Evolutionary conservation across 2,329 filamentous ascomycete species (phyloP).

Genomic region (Diaporthe batatas): DNA sequence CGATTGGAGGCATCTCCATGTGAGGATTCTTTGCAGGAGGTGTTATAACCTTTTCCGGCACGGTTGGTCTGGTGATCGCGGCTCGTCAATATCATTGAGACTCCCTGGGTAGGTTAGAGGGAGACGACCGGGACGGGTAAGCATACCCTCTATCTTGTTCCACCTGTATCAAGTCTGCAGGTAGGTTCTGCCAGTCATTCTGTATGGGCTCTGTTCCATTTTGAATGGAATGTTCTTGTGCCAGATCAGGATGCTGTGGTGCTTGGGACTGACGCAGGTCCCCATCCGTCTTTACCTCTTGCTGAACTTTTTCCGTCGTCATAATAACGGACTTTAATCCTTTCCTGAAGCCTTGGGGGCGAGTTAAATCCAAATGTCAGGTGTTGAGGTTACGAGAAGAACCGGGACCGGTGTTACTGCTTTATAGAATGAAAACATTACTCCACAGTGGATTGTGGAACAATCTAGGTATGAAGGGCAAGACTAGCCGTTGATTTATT

Average conservation of each 20-base stretch:
- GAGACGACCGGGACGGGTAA: neutral
- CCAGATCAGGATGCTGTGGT: neutral
- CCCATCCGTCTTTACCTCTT: neutral
- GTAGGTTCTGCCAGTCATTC: neutral
- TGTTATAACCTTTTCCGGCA: neutral
- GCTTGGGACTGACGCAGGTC: neutral
- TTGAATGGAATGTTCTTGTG: neutral
- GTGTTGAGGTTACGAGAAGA: neutral
- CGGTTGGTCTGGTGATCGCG: neutral
- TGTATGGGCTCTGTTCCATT: neutral
- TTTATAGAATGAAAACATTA: too few species aligned
- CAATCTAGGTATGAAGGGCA: neutral
- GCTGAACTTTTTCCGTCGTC: constrained; percentile 12
- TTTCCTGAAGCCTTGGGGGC: neutral
- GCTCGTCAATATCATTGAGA: neutral
- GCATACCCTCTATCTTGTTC: neutral
- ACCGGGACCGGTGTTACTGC: too few species aligned
- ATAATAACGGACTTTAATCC: neutral
- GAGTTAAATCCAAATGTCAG: neutral
- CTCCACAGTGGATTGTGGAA: neutral
- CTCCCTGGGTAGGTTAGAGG: too few species aligned
- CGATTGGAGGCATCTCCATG: constrained; percentile 29
- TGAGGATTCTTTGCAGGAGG: constrained; percentile 21
- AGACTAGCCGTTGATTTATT: neutral
- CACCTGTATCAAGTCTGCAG: constrained; percentile 10